Base-by-base conservation (phyloP, 202 grass and related monocot genomes). In the Musa balbisiana region DNA sequence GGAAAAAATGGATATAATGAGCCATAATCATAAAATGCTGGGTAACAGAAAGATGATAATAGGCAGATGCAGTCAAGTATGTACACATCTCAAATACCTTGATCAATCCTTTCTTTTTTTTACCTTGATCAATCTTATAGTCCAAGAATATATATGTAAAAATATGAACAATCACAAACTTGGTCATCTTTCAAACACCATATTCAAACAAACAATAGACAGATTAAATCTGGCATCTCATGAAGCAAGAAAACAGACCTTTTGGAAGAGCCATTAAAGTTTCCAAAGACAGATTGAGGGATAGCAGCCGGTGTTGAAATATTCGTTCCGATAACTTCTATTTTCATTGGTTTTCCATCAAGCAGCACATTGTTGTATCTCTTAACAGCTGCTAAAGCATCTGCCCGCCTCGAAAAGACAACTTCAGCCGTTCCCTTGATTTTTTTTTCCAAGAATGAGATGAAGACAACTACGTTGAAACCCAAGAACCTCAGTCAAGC, bases 271-370 rank as follows among this genome's bases (percentile, higher is more conserved):
- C 66, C 66, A 69, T 69, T 49, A 69, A 43, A 15, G 19, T 33
- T 69, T 49, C 66, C 29, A 50, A 69, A 69, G 15, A 16, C 15
- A 69, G 15, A 43, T 3, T 8, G 66, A 33, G 66, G 66, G 0
- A 16, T 3, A 69, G 66, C 27, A 8, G 25, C 25, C 16, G 66
- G 66, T 43, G 66, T 9, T 15, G 11, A 15, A 19, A 69, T 49
- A 50, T 69, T 43, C 16, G 29, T 27, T 69, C 24, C 25, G 17
- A 69, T 16, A 27, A 69, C 16, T 27, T 69, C 66, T 33, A 69
- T 69, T 69, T 69, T 69, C 66, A 69, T 69, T 69, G 66, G 66
- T 16, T 49, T 69, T 12, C 66, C 66, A 69, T 69, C 66, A 27
- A 69, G 27, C 43, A 43, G 66, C 22, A 69, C 66, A 69, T 69